phyloP scores from a whole-genome alignment of 148 eudicot species.

The Hydrangea macrophylla region DNA sequence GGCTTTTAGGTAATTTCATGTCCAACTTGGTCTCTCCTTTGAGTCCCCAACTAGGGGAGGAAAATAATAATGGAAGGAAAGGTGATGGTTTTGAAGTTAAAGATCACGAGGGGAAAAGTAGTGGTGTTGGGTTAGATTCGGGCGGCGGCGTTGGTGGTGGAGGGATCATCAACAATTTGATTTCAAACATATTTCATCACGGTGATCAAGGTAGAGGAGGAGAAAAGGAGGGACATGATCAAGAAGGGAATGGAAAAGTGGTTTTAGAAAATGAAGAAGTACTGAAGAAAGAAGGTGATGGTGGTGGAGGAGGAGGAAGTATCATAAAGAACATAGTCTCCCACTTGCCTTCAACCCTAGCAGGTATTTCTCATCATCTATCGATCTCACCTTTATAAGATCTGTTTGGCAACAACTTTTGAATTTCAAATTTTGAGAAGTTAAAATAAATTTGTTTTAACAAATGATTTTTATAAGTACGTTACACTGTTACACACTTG shows the following conservation, averaged over 20 bases:
- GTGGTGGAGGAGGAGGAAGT: background rate
- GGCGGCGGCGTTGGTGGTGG: constrained; percentile 16
- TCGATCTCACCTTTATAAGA: background rate
- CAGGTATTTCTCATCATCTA: constrained; percentile 14
- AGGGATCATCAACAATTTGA: constrained; percentile 17
- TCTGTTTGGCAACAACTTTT: background rate
- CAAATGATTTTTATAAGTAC: too few relatives aligned
- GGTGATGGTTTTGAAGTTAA: background rate
- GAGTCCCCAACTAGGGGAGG: background rate
- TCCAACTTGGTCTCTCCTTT: constrained; percentile 13
- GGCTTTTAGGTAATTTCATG: constrained; percentile 12
- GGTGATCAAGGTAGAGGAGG: background rate
- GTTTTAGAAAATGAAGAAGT: too few relatives aligned
- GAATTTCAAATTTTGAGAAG: background rate
- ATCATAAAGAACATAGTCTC: constrained; percentile 18
- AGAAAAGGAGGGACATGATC: background rate
- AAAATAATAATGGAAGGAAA: background rate
- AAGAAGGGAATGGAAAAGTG: background rate
- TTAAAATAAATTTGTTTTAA: too few relatives aligned
- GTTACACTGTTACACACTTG: too few relatives aligned
- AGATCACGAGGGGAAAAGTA: background rate
- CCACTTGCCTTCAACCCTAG: constrained; percentile 17
- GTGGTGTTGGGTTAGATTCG: background rate
- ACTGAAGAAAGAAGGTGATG: constrained; percentile 5
- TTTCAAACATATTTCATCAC: constrained; percentile 20